Conservation (phyloP, 306 rosid genomes). For the Heteromeles arbutifolia region DNA sequence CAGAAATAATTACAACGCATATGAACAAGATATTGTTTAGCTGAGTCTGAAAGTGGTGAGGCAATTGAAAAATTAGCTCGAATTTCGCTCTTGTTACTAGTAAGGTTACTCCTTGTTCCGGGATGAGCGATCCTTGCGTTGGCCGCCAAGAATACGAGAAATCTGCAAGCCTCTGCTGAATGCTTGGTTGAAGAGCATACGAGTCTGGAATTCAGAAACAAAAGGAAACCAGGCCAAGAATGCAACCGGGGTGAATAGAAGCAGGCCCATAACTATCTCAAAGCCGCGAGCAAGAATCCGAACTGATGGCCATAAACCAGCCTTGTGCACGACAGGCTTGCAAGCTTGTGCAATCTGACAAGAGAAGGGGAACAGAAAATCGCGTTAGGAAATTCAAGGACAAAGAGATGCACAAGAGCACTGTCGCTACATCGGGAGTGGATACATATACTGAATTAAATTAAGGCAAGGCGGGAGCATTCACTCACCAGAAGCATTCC, state of each 20-base stretch:
- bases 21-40: background rate
- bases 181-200: slow-evolving; percentile 96
- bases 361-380: background rate
- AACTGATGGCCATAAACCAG: slow-evolving; percentile 88
- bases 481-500: slow-evolving; percentile 79
- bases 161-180: slow-evolving; percentile 92
- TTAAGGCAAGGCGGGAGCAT: background rate
- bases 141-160: slow-evolving; percentile 96
- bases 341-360: slow-evolving; percentile 82
- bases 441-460: background rate
- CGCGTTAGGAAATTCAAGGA: background rate
- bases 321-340: slow-evolving; percentile 54
- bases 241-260: slow-evolving; percentile 85
- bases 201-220: slow-evolving; percentile 93
- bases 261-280: slow-evolving; percentile 85
- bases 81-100: background rate
- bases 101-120: slow-evolving; percentile 65
- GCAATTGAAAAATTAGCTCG: background rate
- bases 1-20: slow-evolving; percentile 12
- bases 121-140: slow-evolving; percentile 72
- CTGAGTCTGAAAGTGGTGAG: background rate
- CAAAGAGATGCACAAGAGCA: background rate
- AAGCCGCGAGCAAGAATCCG: slow-evolving; percentile 84
- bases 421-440: background rate
- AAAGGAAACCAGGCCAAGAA: slow-evolving; percentile 98